Evolutionary conservation across 2,329 filamentous ascomycete genomes (phyloP).

Genomic region (Xylaria sp.): DNA sequence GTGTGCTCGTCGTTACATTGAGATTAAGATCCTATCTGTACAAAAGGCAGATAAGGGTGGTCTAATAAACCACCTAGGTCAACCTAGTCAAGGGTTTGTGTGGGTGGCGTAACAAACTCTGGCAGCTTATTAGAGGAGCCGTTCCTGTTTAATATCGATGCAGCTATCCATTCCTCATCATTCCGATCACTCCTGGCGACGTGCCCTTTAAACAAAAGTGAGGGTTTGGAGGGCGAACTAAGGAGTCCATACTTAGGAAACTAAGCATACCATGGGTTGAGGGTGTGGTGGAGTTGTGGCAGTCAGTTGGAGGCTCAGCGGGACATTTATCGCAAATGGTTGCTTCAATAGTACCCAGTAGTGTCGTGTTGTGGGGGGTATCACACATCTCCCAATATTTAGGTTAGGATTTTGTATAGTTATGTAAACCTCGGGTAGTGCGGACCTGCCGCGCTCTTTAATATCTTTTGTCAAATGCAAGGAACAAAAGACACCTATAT

Average conservation of each 20-base stretch:
- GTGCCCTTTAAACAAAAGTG: not conserved
- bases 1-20: not conserved
- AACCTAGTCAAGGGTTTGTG: constrained; percentile 1
- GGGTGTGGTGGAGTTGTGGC: constrained; percentile 17
- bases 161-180: constrained; percentile 4
- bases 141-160: not conserved
- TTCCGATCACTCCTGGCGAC: not conserved
- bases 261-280: not conserved
- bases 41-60: constrained; percentile 7
- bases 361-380: not conserved
- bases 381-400: not conserved
- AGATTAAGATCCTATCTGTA: not conserved
- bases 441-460: not conserved
- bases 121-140: constrained; percentile 1
- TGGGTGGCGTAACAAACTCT: constrained; percentile 6
- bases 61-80: not conserved
- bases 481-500: constrained; percentile 16
- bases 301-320: constrained; percentile 27
- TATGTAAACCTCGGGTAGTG: not conserved
- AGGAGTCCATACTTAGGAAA: not conserved
- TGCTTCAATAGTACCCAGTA: not conserved
- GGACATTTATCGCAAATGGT: constrained; percentile 12
- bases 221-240: not conserved
- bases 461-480: constrained; percentile 12
- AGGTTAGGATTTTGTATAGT: not conserved